Conservation (phyloP, 1,139 yeast species). For the Candida smagusa region DNA sequence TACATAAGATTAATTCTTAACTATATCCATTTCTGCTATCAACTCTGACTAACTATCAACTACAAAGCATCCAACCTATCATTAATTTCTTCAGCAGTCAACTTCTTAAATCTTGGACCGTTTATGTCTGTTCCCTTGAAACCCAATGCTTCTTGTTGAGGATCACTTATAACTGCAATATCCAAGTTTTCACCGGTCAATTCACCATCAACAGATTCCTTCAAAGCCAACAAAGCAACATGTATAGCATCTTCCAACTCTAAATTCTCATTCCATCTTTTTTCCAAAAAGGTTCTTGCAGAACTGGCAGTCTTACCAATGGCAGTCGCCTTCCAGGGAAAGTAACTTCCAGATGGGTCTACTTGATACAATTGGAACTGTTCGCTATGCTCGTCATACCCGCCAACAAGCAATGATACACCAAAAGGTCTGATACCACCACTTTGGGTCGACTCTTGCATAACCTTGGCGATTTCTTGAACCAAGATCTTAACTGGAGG, state of each 20-base stretch:
- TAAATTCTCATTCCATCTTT: slow-evolving; percentile 95
- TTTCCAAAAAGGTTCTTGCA: slow-evolving; percentile 95
- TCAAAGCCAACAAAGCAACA: slow-evolving; percentile 88
- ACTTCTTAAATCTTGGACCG: slow-evolving; percentile 87
- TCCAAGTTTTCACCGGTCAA: slow-evolving; percentile 96
- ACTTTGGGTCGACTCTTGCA: slow-evolving; percentile 97
- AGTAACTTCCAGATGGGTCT: slow-evolving; percentile 96
- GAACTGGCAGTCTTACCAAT: slow-evolving; percentile 93
- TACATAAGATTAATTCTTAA: background rate
- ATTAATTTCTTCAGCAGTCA: slow-evolving; percentile 86
- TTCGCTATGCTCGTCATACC: slow-evolving; percentile 81
- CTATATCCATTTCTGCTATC: background rate
- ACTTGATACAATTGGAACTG: slow-evolving; percentile 85
- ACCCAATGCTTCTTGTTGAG: slow-evolving; percentile 79
- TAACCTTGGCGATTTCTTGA: slow-evolving; percentile 90
- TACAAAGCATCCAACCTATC: slow-evolving; percentile 90
- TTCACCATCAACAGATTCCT: slow-evolving; percentile 97
- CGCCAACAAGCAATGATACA: slow-evolving; percentile 90
- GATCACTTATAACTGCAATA: slow-evolving; percentile 81
- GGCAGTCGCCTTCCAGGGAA: slow-evolving; percentile 99
- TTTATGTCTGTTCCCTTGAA: slow-evolving; percentile 75
- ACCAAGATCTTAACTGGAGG: slow-evolving; percentile 96
- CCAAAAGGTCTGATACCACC: slow-evolving; percentile 99
- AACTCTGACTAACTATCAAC: background rate
- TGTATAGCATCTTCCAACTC: slow-evolving; percentile 98